A percentile compares a stretch with the other conserved stretches of the same genome.
phyloP scores from a whole-genome alignment of 441 rosid genomes.

The Gossypium gossypioides region DNA sequence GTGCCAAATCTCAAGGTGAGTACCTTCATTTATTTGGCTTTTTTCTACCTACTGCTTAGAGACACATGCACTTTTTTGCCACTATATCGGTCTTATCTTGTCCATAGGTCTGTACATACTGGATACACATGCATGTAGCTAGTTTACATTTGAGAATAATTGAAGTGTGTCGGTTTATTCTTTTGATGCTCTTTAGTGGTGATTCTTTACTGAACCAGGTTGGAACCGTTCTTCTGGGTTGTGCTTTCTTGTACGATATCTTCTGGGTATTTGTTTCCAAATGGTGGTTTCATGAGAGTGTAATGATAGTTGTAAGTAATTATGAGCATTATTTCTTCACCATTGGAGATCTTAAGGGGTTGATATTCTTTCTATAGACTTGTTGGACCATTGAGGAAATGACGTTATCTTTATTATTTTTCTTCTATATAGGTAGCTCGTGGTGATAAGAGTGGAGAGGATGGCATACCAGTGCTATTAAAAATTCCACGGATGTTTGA shows the following conservation, averaged over 20 bases:
- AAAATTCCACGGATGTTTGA: conserved; percentile 74
- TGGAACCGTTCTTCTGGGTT: conserved; percentile 68
- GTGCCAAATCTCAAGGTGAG: conserved; percentile 50
- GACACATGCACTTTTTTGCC: background rate
- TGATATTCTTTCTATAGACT: background rate
- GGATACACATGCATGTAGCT: background rate
- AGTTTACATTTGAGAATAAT: background rate
- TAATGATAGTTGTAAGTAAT: conserved; percentile 72
- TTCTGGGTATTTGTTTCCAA: conserved; percentile 79
- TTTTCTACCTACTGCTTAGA: background rate
- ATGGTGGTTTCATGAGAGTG: conserved; percentile 67
- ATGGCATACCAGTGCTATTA: conserved; percentile 73
- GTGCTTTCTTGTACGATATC: conserved; percentile 71
- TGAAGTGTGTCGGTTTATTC: background rate
- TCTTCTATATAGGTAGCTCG: conserved; percentile 52
- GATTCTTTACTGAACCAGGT: conserved; percentile 36
- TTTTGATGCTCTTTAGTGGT: background rate
- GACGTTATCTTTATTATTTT: background rate
- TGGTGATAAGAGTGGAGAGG: conserved; percentile 71
- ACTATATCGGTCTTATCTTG: background rate
- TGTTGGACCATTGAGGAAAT: background rate
- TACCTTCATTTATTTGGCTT: background rate
- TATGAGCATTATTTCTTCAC: conserved; percentile 7
- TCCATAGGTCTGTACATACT: background rate
- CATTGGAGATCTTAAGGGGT: background rate